Evolutionary conservation across 2,329 filamentous ascomycete genomes (phyloP).

Genomic region (Sporothrix brunneoviolacea): DNA sequence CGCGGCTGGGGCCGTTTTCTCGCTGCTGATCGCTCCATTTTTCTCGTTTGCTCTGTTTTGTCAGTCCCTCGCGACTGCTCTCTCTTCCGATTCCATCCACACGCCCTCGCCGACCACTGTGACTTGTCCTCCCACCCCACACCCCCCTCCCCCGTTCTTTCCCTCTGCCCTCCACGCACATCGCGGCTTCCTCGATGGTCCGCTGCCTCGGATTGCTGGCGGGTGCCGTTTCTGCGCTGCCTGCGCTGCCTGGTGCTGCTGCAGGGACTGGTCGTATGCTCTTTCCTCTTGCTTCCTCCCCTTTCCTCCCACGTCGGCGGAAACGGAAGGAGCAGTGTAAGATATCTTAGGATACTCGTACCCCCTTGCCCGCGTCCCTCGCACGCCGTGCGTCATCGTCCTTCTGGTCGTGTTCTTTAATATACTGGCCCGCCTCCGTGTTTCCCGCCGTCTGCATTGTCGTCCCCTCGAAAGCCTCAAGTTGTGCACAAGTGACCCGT

Average conservation of each 20-base stretch:
- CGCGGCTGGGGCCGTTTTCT: background rate
- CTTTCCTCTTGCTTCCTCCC: background rate
- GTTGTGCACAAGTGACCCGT: background rate
- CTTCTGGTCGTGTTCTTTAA: conserved; percentile 7
- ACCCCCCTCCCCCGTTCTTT: conserved; percentile 1
- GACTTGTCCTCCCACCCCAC: background rate
- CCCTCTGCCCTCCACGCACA: background rate
- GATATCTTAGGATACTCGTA: no score
- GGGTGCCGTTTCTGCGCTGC: background rate
- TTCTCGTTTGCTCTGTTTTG: background rate
- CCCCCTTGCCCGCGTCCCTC: background rate
- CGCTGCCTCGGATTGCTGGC: conserved; percentile 6
- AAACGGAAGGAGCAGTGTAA: conserved; percentile 3
- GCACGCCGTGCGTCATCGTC: conserved; percentile 1
- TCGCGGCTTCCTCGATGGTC: conserved; percentile 1
- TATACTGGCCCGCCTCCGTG: conserved; percentile 4
- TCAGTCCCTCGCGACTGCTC: background rate
- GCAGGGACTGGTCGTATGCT: background rate
- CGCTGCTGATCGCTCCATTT: no score
- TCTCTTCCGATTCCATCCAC: background rate
- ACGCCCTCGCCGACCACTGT: background rate
- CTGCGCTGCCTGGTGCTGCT: background rate
- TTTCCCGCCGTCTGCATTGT: background rate
- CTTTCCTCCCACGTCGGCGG: background rate
- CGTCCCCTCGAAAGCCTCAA: background rate